A percentile compares a stretch with the other conserved stretches of the same genome.
phyloP scores from a whole-genome alignment of 129 eudicot genomes.

The Centrapalus pauciflorus region DNA sequence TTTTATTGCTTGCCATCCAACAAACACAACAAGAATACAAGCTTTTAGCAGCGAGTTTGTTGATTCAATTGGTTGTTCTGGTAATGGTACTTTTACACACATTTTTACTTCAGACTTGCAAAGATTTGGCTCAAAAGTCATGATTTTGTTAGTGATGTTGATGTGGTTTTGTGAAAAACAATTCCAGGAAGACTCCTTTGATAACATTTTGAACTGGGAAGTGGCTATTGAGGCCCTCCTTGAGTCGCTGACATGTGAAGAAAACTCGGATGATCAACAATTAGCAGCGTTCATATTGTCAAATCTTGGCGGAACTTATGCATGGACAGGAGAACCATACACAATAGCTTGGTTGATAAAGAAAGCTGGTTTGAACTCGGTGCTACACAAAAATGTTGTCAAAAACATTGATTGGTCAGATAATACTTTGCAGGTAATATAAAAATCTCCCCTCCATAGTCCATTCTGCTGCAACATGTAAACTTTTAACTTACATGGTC shows the following conservation, averaged over 20 bases:
- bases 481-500: background rate
- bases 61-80: slow-evolving; percentile 66
- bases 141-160: slow-evolving; percentile 7
- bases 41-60: slow-evolving; percentile 66
- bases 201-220: slow-evolving; percentile 34
- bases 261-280: slow-evolving; percentile 41
- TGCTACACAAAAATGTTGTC: slow-evolving; percentile 56
- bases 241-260: slow-evolving; percentile 51
- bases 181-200: slow-evolving; percentile 53
- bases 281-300: slow-evolving; percentile 61
- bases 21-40: slow-evolving; percentile 54
- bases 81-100: slow-evolving; percentile 29
- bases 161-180: slow-evolving; percentile 9
- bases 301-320: slow-evolving; percentile 68
- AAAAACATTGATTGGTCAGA: slow-evolving; percentile 58
- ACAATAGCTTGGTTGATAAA: slow-evolving; percentile 68
- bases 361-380: slow-evolving; percentile 62
- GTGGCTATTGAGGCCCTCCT: slow-evolving; percentile 57
- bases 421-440: slow-evolving; percentile 50
- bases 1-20: slow-evolving; percentile 48
- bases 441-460: background rate
- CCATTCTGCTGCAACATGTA: slow-evolving; percentile 4
- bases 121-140: slow-evolving; percentile 6
- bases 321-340: slow-evolving; percentile 77
- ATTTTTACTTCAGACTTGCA: background rate